Percentiles rank a stretch among this genome's conserved stretches.
These are phyloP conservation scores for Ophiocordyceps robertsii DNA, from an alignment of 2,329 filamentous ascomycete genomes.

Conservation along the genomic window DNA sequence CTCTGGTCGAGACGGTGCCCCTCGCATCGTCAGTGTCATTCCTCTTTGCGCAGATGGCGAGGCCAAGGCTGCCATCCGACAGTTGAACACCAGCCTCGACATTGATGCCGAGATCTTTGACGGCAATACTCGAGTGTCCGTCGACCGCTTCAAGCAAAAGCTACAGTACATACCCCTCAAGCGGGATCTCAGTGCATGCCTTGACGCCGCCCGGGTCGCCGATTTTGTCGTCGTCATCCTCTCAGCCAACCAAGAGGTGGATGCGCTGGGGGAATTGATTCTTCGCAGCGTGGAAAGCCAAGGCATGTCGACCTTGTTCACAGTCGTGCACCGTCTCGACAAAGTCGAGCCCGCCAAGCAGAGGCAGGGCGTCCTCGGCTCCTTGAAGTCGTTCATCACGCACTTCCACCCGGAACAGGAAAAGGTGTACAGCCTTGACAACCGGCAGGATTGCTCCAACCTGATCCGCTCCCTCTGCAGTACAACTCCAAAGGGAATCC, in stretches of 20 bases:
- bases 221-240: conserved; percentile 86
- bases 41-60: conserved; percentile 68
- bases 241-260: conserved; percentile 71
- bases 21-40: conserved; percentile 77
- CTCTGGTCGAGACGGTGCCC: conserved; percentile 71
- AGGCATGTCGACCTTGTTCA: conserved; percentile 85
- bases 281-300: conserved; percentile 83
- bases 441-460: conserved; percentile 80
- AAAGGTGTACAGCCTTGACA: conserved; percentile 81
- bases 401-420: conserved; percentile 91
- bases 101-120: conserved; percentile 51
- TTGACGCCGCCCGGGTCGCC: conserved; percentile 78
- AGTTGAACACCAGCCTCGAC: conserved; percentile 68
- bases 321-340: conserved; percentile 68
- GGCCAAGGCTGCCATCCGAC: conserved; percentile 49
- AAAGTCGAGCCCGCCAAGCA: conserved; percentile 69
- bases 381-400: conserved; percentile 81
- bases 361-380: conserved; percentile 60
- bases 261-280: conserved; percentile 71
- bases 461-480: conserved; percentile 84
- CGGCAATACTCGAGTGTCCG: conserved; percentile 48
- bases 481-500: conserved; percentile 82
- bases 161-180: conserved; percentile 70
- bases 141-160: conserved; percentile 92
- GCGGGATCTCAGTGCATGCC: conserved; percentile 59